Base-by-base conservation (phyloP, 495 filamentous ascomycete genomes). In the Usnea hakonensis region DNA sequence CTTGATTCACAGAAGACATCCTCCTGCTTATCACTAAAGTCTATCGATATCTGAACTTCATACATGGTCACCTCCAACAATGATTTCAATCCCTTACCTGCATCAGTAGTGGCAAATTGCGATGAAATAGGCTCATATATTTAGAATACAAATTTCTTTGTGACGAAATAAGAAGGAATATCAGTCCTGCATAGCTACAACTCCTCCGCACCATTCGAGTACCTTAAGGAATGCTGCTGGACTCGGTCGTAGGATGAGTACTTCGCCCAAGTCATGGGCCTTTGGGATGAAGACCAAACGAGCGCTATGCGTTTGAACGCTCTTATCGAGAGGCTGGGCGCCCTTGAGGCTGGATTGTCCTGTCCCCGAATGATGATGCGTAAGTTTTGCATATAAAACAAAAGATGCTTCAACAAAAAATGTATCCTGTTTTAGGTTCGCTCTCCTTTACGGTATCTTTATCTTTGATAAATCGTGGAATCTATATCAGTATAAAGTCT, bases 91-190 rank as follows among this genome's bases (percentile, higher is more conserved):
- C 23, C 50, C 23, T 54, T 54, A 30, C 50, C 23, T 30, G 50
- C 50, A 11, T n/a, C 50, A 13, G 50, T 54, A 54, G 50, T 54
- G 28, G 28, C 28, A 23, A 54, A 30, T 30, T 54, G 50, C 50
- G 50, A 54, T 30, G 50, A 54, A 23, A 54, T 54, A 21, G 50
- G 50, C 23, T 54, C 50, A 30, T 54, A 54, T 30, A 54, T 54
- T 23, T 11, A 54, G 50, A 54, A 54, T 30, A 54, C 50, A 26
- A 23, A 54, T 10, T 54, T 54, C 50, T 13, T 54, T 23, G 23
- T 54, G 14, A n/a, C 11, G 11, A 54, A 54, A 26, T 54, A 54
- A 10, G 50, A 26, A 54, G 50, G 50, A 54, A 23, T 10, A 10
- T 54, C 50, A 13, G 50, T 23, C 50, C 28, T 54, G 28, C 50